A percentile compares a stretch with the other conserved stretches of the same genome.
phyloP scores from a whole-genome alignment of 2,329 filamentous ascomycete species.

The Ophiostoma pallidulum region DNA sequence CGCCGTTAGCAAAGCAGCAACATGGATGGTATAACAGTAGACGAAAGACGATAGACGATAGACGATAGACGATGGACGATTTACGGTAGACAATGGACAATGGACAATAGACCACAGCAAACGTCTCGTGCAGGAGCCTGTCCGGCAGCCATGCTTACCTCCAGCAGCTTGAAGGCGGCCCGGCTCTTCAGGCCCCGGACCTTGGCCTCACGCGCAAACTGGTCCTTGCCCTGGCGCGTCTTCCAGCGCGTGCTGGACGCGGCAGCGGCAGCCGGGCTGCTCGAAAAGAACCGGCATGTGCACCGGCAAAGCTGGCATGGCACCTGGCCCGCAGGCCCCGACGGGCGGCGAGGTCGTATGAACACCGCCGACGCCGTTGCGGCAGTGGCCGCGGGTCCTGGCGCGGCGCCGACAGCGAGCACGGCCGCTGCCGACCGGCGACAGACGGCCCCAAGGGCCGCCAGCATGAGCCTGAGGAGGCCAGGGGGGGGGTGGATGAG shows the following conservation, averaged over 20 bases:
- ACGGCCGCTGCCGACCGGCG: not conserved
- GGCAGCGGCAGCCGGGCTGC: not conserved
- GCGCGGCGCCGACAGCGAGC: not conserved
- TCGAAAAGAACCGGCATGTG: not conserved
- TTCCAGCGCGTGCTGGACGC: slow-evolving; percentile 74
- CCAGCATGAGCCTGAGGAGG: not conserved
- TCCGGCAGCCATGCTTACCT: no score
- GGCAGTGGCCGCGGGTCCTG: not conserved
- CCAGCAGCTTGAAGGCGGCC: slow-evolving; percentile 85
- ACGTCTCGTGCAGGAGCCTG: no score
- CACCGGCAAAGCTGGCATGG: not conserved
- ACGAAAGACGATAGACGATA: no score
- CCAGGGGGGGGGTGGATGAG: not conserved
- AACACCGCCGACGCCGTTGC: no score
- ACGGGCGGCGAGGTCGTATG: no score
- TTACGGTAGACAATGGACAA: no score
- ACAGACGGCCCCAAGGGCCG: not conserved
- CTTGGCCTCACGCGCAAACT: slow-evolving; percentile 63
- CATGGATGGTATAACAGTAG: no score
- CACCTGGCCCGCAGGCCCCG: no score
- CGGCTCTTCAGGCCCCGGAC: slow-evolving; percentile 77
- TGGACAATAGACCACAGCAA: no score
- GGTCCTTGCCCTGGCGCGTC: slow-evolving; percentile 63
- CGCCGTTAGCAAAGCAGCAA: no score
- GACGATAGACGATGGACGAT: no score